These are phyloP conservation scores for Hemisphaericaspora subhashii DNA, from an alignment of 1,139 yeast genomes.

Conservation along the genomic window DNA sequence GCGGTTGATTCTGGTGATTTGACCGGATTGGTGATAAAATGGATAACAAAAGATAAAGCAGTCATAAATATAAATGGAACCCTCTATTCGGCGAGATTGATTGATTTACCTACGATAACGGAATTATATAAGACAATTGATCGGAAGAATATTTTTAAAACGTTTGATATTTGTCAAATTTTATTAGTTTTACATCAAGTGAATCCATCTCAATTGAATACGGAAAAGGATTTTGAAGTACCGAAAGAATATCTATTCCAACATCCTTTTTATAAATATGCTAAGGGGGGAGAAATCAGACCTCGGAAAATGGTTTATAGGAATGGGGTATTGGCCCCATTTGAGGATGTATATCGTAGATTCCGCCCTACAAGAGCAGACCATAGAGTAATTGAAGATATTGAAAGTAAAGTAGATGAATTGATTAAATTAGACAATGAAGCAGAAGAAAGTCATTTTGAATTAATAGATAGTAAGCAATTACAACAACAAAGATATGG, in stretches of 20 bases:
- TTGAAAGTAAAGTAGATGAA: conserved; percentile 78
- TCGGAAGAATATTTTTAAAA: conserved; percentile 82
- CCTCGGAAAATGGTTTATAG: conserved; percentile 50
- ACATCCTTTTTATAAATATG: conserved; percentile 48
- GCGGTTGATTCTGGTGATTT: conserved; percentile 84
- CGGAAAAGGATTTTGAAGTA: conserved; percentile 42
- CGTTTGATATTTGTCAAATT: conserved; percentile 85
- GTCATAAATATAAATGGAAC: conserved; percentile 55
- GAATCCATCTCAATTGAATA: conserved; percentile 41
- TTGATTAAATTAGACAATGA: conserved; percentile 74
- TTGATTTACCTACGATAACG: conserved; percentile 87
- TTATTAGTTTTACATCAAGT: conserved; percentile 70
- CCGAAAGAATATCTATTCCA: conserved; percentile 38
- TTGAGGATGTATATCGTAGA: conserved; percentile 46
- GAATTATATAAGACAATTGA: conserved; percentile 91
- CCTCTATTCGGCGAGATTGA: conserved; percentile 77
- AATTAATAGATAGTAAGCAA: conserved; percentile 60
- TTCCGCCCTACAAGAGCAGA: conserved; percentile 53
- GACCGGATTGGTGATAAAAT: conserved; percentile 69
- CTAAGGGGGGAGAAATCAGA: conserved; percentile 42
- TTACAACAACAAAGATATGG: conserved; percentile 17
- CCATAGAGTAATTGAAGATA: conserved; percentile 56
- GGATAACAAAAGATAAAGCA: conserved; percentile 81
- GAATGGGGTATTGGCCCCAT: conserved; percentile 86
- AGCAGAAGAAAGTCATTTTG: conserved; percentile 81